These are phyloP conservation scores for Curvularia sp. DNA, from an alignment of 2,329 filamentous ascomycete genomes.

Conservation along the genomic window DNA sequence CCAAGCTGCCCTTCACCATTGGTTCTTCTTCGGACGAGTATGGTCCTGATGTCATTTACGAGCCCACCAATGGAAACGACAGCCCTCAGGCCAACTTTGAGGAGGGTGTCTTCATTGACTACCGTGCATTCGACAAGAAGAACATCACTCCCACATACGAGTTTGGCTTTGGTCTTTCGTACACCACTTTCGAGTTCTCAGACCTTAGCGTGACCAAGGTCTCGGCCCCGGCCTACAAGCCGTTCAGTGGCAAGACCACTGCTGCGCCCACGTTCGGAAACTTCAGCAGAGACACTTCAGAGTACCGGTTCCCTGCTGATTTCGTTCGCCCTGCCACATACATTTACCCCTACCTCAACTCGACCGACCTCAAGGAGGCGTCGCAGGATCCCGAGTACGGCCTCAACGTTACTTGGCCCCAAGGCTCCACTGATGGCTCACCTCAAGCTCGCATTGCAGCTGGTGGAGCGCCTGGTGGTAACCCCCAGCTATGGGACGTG, in stretches of 20 bases:
- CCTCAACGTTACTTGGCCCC: constrained; percentile 64
- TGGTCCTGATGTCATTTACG: constrained; percentile 70
- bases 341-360: constrained; percentile 78
- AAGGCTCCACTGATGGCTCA: constrained; percentile 61
- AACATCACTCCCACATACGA: constrained; percentile 75
- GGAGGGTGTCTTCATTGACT: constrained; percentile 84
- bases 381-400: constrained; percentile 68
- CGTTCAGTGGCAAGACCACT: constrained; percentile 67
- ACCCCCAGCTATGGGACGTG: constrained; percentile 69
- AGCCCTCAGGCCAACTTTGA: constrained; percentile 76
- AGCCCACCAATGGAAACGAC: constrained; percentile 70
- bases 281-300: constrained; percentile 65
- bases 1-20: constrained; percentile 81
- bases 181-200: constrained; percentile 80
- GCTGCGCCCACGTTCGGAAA: constrained; percentile 71
- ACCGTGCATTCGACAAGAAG: constrained; percentile 74
- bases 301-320: constrained; percentile 72
- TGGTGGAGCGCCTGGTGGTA: constrained; percentile 68
- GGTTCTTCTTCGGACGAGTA: constrained; percentile 72
- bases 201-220: constrained; percentile 65
- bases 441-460: constrained; percentile 68
- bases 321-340: constrained; percentile 62
- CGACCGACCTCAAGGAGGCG: constrained; percentile 63
- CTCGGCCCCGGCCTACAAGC: constrained; percentile 61
- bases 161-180: constrained; percentile 81